These are phyloP conservation scores for Orbilia javanica DNA, from an alignment of 2,329 filamentous ascomycete genomes.

Conservation along the genomic window DNA sequence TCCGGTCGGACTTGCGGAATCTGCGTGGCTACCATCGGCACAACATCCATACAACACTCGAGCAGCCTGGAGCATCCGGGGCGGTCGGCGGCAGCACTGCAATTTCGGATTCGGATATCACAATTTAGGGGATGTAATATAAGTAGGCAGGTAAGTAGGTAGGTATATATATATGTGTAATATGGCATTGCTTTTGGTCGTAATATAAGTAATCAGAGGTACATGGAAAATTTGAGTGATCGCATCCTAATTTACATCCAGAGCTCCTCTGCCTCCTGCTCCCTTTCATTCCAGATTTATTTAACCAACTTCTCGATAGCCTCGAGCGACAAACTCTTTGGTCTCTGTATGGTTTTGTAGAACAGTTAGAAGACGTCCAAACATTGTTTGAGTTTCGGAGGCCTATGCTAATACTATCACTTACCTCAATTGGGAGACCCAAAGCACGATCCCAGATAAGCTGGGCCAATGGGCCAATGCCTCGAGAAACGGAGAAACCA, in stretches of 20 bases:
- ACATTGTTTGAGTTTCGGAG: background rate
- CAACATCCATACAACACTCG: slow-evolving; percentile 4
- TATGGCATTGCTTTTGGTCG: slow-evolving; percentile 18
- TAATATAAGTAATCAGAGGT: slow-evolving; percentile 1
- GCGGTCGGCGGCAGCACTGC: background rate
- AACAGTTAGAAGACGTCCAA: slow-evolving; percentile 10
- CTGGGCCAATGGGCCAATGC: slow-evolving; percentile 87
- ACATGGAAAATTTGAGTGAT: background rate
- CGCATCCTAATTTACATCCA: slow-evolving; percentile 27
- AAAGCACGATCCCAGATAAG: slow-evolving; percentile 95
- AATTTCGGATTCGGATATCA: background rate
- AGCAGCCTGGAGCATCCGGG: too few species aligned
- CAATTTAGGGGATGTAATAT: background rate
- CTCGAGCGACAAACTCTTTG: slow-evolving; percentile 95
- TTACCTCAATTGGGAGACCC: slow-evolving; percentile 87
- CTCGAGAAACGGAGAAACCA: slow-evolving; percentile 77
- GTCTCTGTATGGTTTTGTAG: slow-evolving; percentile 70
- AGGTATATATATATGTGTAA: background rate
- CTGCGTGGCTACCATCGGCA: slow-evolving; percentile 55
- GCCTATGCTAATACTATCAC: background rate
- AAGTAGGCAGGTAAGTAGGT: too few species aligned
- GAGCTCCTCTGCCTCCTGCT: background rate
- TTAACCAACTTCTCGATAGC: slow-evolving; percentile 78
- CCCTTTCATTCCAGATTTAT: slow-evolving; percentile 14
- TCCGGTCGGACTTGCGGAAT: slow-evolving; percentile 50